phyloP scores from a whole-genome alignment of 495 filamentous ascomycete genomes.

The Friedmanniomyces simplex region DNA sequence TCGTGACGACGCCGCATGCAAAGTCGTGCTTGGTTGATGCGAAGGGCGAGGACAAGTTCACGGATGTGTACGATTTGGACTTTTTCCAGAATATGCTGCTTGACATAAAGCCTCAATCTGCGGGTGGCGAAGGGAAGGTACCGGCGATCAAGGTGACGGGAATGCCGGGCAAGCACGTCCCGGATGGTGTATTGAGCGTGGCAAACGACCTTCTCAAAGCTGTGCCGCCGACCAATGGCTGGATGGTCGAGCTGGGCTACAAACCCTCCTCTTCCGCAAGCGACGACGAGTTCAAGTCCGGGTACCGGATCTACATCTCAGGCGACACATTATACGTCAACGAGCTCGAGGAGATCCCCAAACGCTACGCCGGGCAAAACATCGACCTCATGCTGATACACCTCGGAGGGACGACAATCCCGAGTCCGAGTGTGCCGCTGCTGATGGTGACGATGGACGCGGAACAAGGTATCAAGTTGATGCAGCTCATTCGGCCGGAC shows the following conservation, averaged over 20 bases:
- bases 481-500: slow-evolving; percentile 50
- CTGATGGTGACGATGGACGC: slow-evolving; percentile 70
- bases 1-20: slow-evolving; percentile 58
- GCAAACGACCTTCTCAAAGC: slow-evolving; percentile 51
- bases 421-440: slow-evolving; percentile 43
- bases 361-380: slow-evolving; percentile 37
- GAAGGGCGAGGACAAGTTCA: slow-evolving; percentile 42
- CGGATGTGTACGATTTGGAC: slow-evolving; percentile 42
- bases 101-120: slow-evolving; percentile 36
- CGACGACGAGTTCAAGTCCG: slow-evolving; percentile 32
- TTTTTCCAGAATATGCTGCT: slow-evolving; percentile 46
- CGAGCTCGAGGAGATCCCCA: slow-evolving; percentile 51
- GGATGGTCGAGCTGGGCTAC: slow-evolving; percentile 58
- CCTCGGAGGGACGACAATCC: slow-evolving; percentile 56
- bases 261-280: not conserved
- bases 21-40: slow-evolving; percentile 37
- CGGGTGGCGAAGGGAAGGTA: slow-evolving; percentile 9
- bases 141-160: slow-evolving; percentile 48
- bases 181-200: slow-evolving; percentile 37
- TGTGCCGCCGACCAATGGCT: slow-evolving; percentile 64
- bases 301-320: slow-evolving; percentile 60
- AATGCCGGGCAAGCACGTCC: slow-evolving; percentile 64
- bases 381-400: slow-evolving; percentile 63
- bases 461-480: slow-evolving; percentile 49
- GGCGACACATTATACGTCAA: slow-evolving; percentile 60